Percentiles rank a stretch among this genome's conserved stretches.
Evolutionary conservation across 495 filamentous ascomycete genomes (phyloP).

Genomic region (Podospora fimiseda): DNA sequence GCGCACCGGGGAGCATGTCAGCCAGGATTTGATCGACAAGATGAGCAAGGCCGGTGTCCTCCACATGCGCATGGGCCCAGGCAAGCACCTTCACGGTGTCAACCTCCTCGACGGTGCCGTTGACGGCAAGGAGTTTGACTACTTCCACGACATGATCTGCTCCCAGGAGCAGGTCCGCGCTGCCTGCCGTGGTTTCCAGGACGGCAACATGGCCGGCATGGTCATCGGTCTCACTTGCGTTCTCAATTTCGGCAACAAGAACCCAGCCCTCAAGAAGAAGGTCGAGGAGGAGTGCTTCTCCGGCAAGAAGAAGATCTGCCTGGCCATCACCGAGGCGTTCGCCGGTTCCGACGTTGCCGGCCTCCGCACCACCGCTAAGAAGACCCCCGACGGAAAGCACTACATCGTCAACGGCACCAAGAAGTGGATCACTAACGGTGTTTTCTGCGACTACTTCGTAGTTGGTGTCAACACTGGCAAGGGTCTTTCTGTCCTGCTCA

Average conservation of each 20-base stretch:
- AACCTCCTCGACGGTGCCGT: slow-evolving; percentile 63
- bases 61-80: slow-evolving; percentile 78
- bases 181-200: slow-evolving; percentile 61
- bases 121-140: slow-evolving; percentile 76
- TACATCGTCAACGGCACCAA: slow-evolving; percentile 87
- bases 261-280: slow-evolving; percentile 57
- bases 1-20: slow-evolving; percentile 64
- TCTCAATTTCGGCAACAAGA: slow-evolving; percentile 65
- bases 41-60: slow-evolving; percentile 70
- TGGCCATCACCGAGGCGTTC: slow-evolving; percentile 87
- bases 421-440: slow-evolving; percentile 93
- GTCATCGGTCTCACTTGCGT: slow-evolving; percentile 76
- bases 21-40: slow-evolving; percentile 67
- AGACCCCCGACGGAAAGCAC: slow-evolving; percentile 75
- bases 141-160: slow-evolving; percentile 76
- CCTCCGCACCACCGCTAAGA: slow-evolving; percentile 70
- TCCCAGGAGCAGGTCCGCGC: slow-evolving; percentile 65
- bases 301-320: slow-evolving; percentile 79
- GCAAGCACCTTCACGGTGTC: slow-evolving; percentile 70
- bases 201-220: slow-evolving; percentile 68
- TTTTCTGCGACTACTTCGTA: slow-evolving; percentile 79
- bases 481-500: slow-evolving; percentile 71
- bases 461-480: slow-evolving; percentile 76
- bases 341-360: slow-evolving; percentile 83
- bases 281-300: slow-evolving; percentile 67